These are phyloP conservation scores for Favolaschia claudopus DNA, from an alignment of 768 basidiomycete genomes.

Conservation along the genomic window DNA sequence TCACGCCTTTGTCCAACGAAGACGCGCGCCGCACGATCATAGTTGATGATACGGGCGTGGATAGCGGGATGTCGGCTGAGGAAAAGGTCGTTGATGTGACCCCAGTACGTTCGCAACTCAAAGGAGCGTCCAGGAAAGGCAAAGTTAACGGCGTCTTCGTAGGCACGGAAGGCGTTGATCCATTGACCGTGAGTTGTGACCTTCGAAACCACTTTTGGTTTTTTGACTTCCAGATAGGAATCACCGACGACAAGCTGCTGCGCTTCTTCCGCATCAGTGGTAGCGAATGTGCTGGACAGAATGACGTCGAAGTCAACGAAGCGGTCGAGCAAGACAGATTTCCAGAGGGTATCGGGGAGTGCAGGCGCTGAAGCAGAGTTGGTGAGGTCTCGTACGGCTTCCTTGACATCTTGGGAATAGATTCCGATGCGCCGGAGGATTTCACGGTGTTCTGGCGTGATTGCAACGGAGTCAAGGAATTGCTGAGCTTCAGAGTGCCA, in stretches of 20 bases:
- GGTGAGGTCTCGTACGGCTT: too few relatives aligned
- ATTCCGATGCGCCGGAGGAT: too few relatives aligned
- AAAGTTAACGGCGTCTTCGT: neutral
- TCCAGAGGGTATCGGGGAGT: conserved; percentile 4
- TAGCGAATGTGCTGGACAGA: neutral
- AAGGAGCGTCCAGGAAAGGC: neutral
- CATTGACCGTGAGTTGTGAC: conserved; percentile 4
- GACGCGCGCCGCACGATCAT: neutral
- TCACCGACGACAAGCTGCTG: conserved; percentile 12
- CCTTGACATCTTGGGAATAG: too few relatives aligned
- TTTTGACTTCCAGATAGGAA: conserved; percentile 11
- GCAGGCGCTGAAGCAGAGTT: too few relatives aligned
- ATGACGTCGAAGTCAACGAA: conserved; percentile 13
- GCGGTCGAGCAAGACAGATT: conserved; percentile 4
- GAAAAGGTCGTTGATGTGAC: neutral
- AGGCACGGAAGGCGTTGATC: conserved; percentile 3
- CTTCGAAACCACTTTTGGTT: conserved; percentile 14
- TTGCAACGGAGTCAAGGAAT: too few relatives aligned
- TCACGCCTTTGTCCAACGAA: neutral
- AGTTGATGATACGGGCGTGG: neutral
- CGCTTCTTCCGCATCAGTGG: conserved; percentile 9
- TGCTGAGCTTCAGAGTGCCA: too few relatives aligned
- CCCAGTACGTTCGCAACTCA: neutral
- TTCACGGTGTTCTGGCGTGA: too few relatives aligned
- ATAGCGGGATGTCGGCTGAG: neutral